A percentile compares a stretch with the other conserved stretches of the same genome.
phyloP scores from a whole-genome alignment of 148 eudicot species.

The Diospyros kaki region DNA sequence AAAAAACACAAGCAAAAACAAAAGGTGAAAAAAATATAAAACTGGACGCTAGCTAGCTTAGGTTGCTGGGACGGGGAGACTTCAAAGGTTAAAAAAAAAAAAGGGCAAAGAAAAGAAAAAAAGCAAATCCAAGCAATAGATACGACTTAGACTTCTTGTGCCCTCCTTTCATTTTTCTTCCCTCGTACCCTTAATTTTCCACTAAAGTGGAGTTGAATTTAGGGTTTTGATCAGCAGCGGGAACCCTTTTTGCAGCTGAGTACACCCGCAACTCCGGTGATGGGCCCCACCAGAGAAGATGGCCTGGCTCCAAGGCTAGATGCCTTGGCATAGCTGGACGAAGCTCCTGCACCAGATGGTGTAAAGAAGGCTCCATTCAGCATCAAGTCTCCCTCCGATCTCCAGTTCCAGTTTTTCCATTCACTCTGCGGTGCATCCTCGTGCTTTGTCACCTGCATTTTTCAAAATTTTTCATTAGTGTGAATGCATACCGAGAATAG shows the following conservation, averaged over 20 bases:
- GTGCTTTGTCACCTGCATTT: conserved; percentile 57
- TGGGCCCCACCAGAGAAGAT: conserved; percentile 40
- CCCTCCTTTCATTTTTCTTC: conserved; percentile 10
- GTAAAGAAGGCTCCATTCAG: conserved; percentile 64
- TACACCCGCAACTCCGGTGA: conserved; percentile 48
- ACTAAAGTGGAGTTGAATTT: background rate
- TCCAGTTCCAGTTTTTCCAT: conserved; percentile 76
- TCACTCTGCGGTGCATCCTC: conserved; percentile 56
- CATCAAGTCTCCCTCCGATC: conserved; percentile 63
- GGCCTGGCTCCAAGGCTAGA: conserved; percentile 70
- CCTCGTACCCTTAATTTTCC: background rate
- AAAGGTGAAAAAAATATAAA: background rate
- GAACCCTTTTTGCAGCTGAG: conserved; percentile 59
- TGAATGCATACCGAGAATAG: too few species aligned
- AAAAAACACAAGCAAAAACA: conserved; percentile 14
- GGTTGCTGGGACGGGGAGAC: too few species aligned
- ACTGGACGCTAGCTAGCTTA: background rate
- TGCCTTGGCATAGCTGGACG: conserved; percentile 59
- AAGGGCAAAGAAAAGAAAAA: background rate
- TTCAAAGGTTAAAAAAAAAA: background rate
- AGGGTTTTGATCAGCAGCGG: conserved; percentile 34
- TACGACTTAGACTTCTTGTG: conserved; percentile 10
- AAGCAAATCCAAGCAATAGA: background rate
- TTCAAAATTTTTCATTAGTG: background rate
- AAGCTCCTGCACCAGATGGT: conserved; percentile 57